Base-by-base conservation (phyloP, 139 green algal genomes). In the Mychonastes homosphaera region DNA sequence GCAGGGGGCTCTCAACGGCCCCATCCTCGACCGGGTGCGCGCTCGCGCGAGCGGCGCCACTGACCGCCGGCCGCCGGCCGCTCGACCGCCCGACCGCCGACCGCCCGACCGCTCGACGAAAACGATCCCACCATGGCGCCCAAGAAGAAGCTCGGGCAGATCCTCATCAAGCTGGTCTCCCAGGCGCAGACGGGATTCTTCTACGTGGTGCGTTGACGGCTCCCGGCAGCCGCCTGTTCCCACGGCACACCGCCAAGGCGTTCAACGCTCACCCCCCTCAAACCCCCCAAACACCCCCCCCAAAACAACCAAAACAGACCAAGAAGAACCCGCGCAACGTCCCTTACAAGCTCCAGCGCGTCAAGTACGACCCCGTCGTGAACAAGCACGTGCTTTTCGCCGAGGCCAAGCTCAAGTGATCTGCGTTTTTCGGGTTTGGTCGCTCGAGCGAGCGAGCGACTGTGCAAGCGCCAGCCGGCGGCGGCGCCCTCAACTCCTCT, bases 351-450 rank as follows among this genome's bases (percentile, higher is more conserved):
- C 76, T 94, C 10, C 74, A 87, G 71, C 78, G 91, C 4, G 60
- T 84, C 6, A 94, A 94, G 74, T 91, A 84, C 54, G 86, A 94
- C 57, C 83, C 84, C 9, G 61, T 64, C 23, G 85, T 92, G 23
- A 75, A 78, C 32, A 56, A 70, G 50, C 82, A 87, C 46, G 85
- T 92, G 12, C 75, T 94, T 26, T 94, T 94, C 58, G 68, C 71
- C n/a, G 86, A 94, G 69, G 70, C 79, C 28, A 94, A 94, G 78
- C 65, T 92, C 15, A 86, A 81, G 46, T 87, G 48, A 56, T 24
- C 12, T n/a, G n/a, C 47, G n/a, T n/a, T n/a, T n/a, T n/a, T n/a
- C n/a, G n/a, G n/a, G n/a, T n/a, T n/a, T n/a, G n/a, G n/a, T n/a
- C n/a, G n/a, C n/a, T n/a, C n/a, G n/a, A n/a, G n/a, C n/a, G n/a